A percentile compares a stretch with the other conserved stretches of the same genome.
phyloP scores from a whole-genome alignment of 176 grass and related monocot species.

The Guadua angustifolia region DNA sequence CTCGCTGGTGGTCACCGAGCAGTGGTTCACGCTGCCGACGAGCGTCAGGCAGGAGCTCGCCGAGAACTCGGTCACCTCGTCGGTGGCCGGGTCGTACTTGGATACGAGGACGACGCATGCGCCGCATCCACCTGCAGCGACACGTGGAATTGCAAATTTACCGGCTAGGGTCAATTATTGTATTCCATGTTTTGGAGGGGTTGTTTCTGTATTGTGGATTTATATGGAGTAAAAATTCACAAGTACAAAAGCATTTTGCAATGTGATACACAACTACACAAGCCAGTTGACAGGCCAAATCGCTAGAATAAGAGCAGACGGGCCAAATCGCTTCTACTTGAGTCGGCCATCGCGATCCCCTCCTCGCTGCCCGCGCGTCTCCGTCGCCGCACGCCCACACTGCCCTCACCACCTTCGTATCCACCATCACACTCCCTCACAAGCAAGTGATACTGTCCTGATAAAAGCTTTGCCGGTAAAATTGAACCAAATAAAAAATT shows the following conservation, averaged over 20 bases:
- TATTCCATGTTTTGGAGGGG: not conserved
- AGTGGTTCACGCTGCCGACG: constrained; percentile 59
- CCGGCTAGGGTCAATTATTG: not conserved
- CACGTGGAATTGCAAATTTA: not conserved
- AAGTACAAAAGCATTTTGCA: not conserved
- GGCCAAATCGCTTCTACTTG: too few relatives aligned
- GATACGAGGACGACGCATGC: constrained; percentile 83
- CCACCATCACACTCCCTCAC: too few relatives aligned
- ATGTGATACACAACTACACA: not conserved
- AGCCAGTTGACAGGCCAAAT: not conserved
- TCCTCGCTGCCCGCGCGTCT: too few relatives aligned
- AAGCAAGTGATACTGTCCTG: too few relatives aligned
- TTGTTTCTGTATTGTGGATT: not conserved
- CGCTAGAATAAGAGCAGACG: too few relatives aligned
- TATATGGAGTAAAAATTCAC: not conserved
- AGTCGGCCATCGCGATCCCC: too few relatives aligned
- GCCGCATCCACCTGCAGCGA: constrained; percentile 73
- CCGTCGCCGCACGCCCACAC: too few relatives aligned
- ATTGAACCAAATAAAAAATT: too few relatives aligned
- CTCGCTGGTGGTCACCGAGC: constrained; percentile 81
- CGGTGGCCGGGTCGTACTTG: constrained; percentile 56
- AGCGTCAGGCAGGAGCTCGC: constrained; percentile 85
- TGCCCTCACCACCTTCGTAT: too few relatives aligned
- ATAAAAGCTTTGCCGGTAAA: too few relatives aligned
- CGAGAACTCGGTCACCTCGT: constrained; percentile 63